phyloP scores from a whole-genome alignment of 768 basidiomycete genomes.

The Hortiboletus campestris region DNA sequence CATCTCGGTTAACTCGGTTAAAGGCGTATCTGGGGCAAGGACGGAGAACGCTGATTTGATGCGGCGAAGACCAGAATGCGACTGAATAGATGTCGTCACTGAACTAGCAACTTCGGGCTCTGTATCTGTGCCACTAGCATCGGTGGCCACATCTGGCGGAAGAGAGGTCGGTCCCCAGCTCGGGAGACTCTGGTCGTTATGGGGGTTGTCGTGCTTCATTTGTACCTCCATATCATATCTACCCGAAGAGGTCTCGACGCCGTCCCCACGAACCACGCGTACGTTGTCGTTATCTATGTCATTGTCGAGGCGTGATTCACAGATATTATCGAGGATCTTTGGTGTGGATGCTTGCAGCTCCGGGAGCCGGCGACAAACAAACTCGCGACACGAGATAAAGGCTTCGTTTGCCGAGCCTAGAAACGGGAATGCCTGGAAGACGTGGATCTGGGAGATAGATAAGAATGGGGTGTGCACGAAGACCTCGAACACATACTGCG shows the following conservation, averaged over 20 bases:
- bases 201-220: conserved; percentile 27
- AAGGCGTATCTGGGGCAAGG: conserved; percentile 19
- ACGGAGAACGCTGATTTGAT: conserved; percentile 33
- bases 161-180: conserved; percentile 47
- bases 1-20: conserved; percentile 10
- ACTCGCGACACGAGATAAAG: conserved; percentile 68
- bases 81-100: conserved; percentile 8
- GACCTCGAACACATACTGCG: conserved; percentile 53
- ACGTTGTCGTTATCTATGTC: conserved; percentile 70
- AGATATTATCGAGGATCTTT: conserved; percentile 49
- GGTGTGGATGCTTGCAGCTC: conserved; percentile 48
- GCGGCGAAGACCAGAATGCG: conserved; percentile 24
- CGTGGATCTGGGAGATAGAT: conserved; percentile 60
- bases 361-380: conserved; percentile 61
- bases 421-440: conserved; percentile 89
- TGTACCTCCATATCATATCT: conserved; percentile 41
- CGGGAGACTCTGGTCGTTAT: conserved; percentile 40
- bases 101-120: conserved; percentile 6
- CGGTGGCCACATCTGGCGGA: background rate
- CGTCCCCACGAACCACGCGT: conserved; percentile 73
- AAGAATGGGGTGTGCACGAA: background rate
- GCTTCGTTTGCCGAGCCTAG: conserved; percentile 62
- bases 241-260: conserved; percentile 49
- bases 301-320: conserved; percentile 59
- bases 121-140: background rate